Evolutionary conservation across 2,329 filamentous ascomycete genomes (phyloP), one percentile per base, ranked within the genome.

Genomic region (Aspergillus fumigatiaffinis): DNA sequence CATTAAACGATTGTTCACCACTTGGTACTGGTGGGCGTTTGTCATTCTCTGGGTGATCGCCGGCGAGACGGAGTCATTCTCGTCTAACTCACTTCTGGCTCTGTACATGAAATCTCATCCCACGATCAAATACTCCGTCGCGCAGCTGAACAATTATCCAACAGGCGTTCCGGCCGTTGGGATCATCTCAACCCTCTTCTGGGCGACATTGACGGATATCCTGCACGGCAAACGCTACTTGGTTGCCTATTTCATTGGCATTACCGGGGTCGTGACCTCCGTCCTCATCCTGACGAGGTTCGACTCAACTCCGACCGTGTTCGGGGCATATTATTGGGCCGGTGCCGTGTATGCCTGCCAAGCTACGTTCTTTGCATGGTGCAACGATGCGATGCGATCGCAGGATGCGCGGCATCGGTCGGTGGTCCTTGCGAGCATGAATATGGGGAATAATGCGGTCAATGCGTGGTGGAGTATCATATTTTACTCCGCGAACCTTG

Each of bases 321-420:
- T 90, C 59, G 86, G 71, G 0, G 86, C 86, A 3, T 90, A 89
- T 63, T 90, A 89, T 70, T 87, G 84, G 83, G 85, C 87, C 0
- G 88, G 88, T 0, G 77, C 82, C 3, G 85, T 89, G 0, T 90
- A 90, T 63, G 87, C 87, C 0, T 88, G 87, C 65, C 87, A 91
- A 71, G 87, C 88, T 0, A 88, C 85, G 0, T 90, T 90, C 63
- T 90, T 91, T 63, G 87, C 88, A 0, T 90, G 87, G 87, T 87
- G 86, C 23, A 90, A 91, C 63, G 87, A 90, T 64, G 84, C 85
- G 2, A 82, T 88, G 75, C 79, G 85, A 7, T 81, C 82, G 55
- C 83, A 89, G 63, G 83, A 88, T 58, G 81, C 82, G 21, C 80
- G 85, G 49, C 82, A 87, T 62, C 78, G 88, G 3, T 84, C 82